These are phyloP conservation scores for Tilletia setariae DNA, from an alignment of 1,284 basidiomycete species.

Conservation along the genomic window DNA sequence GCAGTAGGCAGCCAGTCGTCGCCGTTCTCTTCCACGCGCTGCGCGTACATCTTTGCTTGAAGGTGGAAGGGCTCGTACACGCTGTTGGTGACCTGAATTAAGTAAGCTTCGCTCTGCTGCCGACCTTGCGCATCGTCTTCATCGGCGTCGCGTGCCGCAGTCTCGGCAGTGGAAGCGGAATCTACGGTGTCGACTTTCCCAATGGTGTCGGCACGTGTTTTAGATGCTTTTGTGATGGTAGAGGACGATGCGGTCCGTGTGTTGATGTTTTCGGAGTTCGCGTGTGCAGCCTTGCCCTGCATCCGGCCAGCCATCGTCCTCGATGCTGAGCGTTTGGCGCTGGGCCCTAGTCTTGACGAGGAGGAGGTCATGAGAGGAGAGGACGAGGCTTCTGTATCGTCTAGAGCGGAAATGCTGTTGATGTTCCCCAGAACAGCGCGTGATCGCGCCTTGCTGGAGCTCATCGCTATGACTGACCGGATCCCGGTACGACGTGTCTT, in stretches of 20 bases:
- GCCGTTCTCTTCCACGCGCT: neutral
- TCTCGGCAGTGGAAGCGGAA: no score
- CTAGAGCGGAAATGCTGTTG: neutral
- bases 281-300: neutral
- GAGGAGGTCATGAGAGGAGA: neutral
- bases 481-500: no score
- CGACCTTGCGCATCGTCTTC: no score
- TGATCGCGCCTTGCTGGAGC: neutral
- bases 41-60: no score
- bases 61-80: no score
- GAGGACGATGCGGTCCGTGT: neutral
- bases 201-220: neutral
- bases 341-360: neutral
- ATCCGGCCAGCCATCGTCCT: conserved; percentile 1
- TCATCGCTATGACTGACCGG: neutral
- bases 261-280: neutral
- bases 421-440: neutral
- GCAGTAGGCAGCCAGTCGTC: neutral
- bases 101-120: no score
- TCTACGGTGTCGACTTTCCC: neutral
- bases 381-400: neutral
- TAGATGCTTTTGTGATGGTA: neutral
- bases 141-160: no score
- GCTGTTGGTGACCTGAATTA: no score
- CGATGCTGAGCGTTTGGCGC: neutral